Evolutionary conservation across 192 early-diverging fungal genomes (phyloP), one percentile per base, ranked within the genome.

Genomic region (Umbelopsis sp.): DNA sequence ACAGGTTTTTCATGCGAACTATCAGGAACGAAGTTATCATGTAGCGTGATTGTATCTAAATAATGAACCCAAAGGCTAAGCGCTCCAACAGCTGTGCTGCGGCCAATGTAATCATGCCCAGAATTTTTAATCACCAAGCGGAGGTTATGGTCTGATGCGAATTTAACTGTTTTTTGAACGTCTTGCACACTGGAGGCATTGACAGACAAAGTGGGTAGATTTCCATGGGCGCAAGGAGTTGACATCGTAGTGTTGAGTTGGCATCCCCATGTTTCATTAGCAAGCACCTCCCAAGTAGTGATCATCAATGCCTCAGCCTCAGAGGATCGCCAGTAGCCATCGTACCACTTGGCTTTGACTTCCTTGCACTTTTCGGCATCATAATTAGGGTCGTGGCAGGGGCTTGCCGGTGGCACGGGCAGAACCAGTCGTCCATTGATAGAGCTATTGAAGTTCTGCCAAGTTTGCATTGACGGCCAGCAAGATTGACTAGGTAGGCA

Each of bases 41-140:
- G 36, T 31, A 81, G 71, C 1, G 45, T 21, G 11, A 84, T 82
- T 3, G 72, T 29, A n/a, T 80, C 72, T 70, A 88, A 68, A 53
- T 80, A 25, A 32, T 77, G 71, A 11, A 75, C 74, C 84, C 84
- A 88, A 4, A 88, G 62, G 5, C 54, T 78, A 36, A 88, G 36
- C 5, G 86, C 78, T 1, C 72, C 75, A 2, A 82, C 50, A 11
- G 74, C 87, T 0, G 73, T 84, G 41, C 75, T 81, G 9, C 84
- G 75, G 3, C 87, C 86, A 3, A 75, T 53, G 22, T 43, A 80
- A 38, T 86, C 84, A 53, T 88, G 86, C 0, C 87, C 87, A 9
- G 87, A 83, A 62, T 86, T 86, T 68, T 88, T 87, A 51, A 88
- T 76, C 32, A 73, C 86, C 11, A 88, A 72, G 5, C 80, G 76